Evolutionary conservation across 768 basidiomycete species (phyloP).

Genomic region (Wakefieldia striispora): DNA sequence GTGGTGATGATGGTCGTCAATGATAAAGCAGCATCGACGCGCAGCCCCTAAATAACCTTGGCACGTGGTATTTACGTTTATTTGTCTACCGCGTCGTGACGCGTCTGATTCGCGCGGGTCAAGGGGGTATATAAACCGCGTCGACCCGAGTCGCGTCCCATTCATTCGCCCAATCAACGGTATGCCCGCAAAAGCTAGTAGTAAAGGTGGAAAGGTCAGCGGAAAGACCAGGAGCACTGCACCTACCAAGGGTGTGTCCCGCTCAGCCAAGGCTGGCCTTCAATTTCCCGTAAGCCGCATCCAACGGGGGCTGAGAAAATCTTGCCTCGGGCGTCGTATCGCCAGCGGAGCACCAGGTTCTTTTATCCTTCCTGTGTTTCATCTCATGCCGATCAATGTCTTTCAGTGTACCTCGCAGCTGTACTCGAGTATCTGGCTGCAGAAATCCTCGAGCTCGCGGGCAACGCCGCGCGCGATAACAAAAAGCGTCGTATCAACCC

Average conservation of each 20-base stretch:
- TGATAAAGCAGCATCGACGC: constrained; percentile 1
- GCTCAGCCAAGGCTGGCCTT: constrained; percentile 73
- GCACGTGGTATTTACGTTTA: constrained; percentile 31
- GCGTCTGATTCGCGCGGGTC: constrained; percentile 34
- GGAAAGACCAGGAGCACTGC: constrained; percentile 51
- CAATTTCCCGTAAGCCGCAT: constrained; percentile 92
- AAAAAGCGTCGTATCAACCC: constrained; percentile 96
- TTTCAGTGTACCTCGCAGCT: constrained; percentile 84
- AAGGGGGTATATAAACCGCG: constrained; percentile 23
- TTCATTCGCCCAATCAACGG: background rate
- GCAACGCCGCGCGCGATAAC: constrained; percentile 87
- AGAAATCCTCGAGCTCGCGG: constrained; percentile 91
- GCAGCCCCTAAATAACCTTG: constrained; percentile 34
- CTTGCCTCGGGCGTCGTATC: constrained; percentile 84
- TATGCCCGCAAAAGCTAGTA: constrained; percentile 31
- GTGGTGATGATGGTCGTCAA: constrained; percentile 13
- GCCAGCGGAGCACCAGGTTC: constrained; percentile 84
- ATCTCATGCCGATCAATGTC: background rate
- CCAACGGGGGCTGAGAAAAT: constrained; percentile 83
- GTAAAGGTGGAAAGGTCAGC: constrained; percentile 38
- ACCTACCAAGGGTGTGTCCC: constrained; percentile 56
- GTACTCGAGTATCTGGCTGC: constrained; percentile 92
- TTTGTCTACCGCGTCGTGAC: constrained; percentile 37
- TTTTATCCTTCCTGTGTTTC: constrained; percentile 10
- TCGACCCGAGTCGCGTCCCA: background rate